Evolutionary conservation across 306 rosid species (phyloP).

Genomic region (Lathyrus sativus): DNA sequence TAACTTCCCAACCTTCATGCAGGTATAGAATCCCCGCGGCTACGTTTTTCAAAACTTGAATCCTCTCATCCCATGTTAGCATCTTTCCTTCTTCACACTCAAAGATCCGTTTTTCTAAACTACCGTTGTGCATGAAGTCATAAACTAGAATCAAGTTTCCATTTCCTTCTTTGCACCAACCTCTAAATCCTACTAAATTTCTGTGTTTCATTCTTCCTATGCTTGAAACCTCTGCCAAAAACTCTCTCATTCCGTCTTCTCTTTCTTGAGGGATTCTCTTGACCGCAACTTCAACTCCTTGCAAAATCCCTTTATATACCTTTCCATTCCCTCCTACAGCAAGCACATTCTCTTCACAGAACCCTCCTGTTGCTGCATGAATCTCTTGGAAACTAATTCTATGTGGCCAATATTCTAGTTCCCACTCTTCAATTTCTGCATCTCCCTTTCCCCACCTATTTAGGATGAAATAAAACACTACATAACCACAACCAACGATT

Average conservation of each 20-base stretch:
- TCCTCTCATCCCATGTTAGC: constrained; percentile 61
- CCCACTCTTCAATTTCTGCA: constrained; percentile 64
- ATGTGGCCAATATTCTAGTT: constrained; percentile 71
- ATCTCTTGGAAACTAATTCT: constrained; percentile 57
- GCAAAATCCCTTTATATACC: constrained; percentile 60
- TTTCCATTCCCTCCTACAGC: constrained; percentile 57
- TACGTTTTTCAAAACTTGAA: constrained; percentile 54
- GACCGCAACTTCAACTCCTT: constrained; percentile 63
- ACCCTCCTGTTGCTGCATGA: constrained; percentile 53
- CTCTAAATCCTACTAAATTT: constrained; percentile 61
- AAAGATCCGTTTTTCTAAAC: constrained; percentile 60
- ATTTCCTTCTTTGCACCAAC: constrained; percentile 74
- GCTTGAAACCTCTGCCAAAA: constrained; percentile 71
- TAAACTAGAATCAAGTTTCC: constrained; percentile 60
- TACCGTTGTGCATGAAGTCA: constrained; percentile 72
- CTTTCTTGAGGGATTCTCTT: constrained; percentile 52
- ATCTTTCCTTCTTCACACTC: constrained; percentile 47
- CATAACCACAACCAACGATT: constrained; percentile 35
- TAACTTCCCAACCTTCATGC: constrained; percentile 75
- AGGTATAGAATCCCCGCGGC: constrained; percentile 60
- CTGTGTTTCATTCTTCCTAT: constrained; percentile 69
- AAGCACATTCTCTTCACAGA: constrained; percentile 57
- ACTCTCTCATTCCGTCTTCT: constrained; percentile 60
- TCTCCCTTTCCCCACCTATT: constrained; percentile 23
- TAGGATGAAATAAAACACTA: constrained; percentile 11